phyloP scores from a whole-genome alignment of 1,284 basidiomycete genomes.

The Rhodotorula glutinis region DNA sequence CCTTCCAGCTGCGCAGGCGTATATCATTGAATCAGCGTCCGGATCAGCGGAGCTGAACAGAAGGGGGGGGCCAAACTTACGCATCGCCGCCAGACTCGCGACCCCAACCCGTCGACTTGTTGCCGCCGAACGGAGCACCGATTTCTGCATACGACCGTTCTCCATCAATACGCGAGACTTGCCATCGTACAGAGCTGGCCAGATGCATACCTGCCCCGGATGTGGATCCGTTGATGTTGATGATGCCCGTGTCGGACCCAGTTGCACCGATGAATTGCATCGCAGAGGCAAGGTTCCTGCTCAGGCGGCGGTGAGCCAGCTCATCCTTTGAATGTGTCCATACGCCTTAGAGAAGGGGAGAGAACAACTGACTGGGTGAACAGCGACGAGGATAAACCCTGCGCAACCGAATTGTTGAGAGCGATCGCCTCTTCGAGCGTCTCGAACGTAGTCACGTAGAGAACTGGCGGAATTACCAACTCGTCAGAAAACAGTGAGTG shows the following conservation, averaged over 20 bases:
- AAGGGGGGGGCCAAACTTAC: no score
- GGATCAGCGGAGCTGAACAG: neutral
- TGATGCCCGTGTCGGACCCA: constrained; percentile 40
- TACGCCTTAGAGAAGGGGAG: no score
- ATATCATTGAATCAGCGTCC: neutral
- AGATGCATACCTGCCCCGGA: constrained; percentile 52
- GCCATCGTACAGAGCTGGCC: no score
- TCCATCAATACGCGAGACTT: no score
- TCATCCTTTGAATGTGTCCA: no score
- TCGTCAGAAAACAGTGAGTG: no score
- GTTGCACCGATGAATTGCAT: constrained; percentile 76
- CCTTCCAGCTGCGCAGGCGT: constrained; percentile 58
- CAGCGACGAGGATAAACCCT: constrained; percentile 81
- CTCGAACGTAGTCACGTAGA: constrained; percentile 84
- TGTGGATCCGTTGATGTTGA: constrained; percentile 83
- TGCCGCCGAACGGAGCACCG: constrained; percentile 56
- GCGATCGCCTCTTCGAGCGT: constrained; percentile 83
- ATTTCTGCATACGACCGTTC: constrained; percentile 73
- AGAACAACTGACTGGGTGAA: constrained; percentile 60
- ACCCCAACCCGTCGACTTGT: constrained; percentile 82
- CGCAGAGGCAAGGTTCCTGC: constrained; percentile 67
- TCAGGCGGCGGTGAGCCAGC: no score
- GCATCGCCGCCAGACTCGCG: constrained; percentile 76
- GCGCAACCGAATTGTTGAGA: constrained; percentile 89
- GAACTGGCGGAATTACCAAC: constrained; percentile 49